Evolutionary conservation across 345 rosid genomes (phyloP), one percentile per base, ranked within the genome.

Genomic region (Lepidium sativum): DNA sequence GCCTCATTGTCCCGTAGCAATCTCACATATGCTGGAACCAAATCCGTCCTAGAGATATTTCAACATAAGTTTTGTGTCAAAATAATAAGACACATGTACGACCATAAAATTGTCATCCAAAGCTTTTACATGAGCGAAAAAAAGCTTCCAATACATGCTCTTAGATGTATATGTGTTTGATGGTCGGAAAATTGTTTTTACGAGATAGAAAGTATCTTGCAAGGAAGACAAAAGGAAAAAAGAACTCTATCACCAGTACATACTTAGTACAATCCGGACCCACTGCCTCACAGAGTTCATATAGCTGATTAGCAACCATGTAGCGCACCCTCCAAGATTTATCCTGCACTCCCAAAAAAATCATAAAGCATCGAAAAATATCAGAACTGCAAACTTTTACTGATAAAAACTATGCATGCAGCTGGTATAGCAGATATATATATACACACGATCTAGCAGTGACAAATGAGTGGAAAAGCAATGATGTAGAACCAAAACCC

Each of bases 311-410:
- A 61, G 98, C 98, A 65, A 92, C 98, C 96, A 87, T 84, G 80
- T 89, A 87, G 31, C 98, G 95, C 39, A 92, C 98, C 75, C 97
- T 91, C 98, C 98, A 92, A 44, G 98, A 92, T 69, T 92, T 92
- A 75, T 92, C 98, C 98, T 92, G 82, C 41, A 33, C 53, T 23
- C 71, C 42, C 3, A 27, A 16, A 47, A 20, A 59, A 43, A 43
- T 11, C 15, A 41, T 33, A 29, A 23, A 53, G 20, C 55, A 17
- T 16, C 11, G 8, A 33, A 41, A 64, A 42, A 5, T 9, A 70
- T 51, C 13, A 73, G 16, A 20, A 66, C 44, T 4, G 17, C 50
- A 52, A 42, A 16, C 40, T 42, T 33, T 9, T 17, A 40, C 53
- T 5, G 0, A 48, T 4, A 13, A 13, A 38, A 48, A 20, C 9